phyloP scores from a whole-genome alignment of 2,329 filamentous ascomycete species.

The Cordyceps sp. region DNA sequence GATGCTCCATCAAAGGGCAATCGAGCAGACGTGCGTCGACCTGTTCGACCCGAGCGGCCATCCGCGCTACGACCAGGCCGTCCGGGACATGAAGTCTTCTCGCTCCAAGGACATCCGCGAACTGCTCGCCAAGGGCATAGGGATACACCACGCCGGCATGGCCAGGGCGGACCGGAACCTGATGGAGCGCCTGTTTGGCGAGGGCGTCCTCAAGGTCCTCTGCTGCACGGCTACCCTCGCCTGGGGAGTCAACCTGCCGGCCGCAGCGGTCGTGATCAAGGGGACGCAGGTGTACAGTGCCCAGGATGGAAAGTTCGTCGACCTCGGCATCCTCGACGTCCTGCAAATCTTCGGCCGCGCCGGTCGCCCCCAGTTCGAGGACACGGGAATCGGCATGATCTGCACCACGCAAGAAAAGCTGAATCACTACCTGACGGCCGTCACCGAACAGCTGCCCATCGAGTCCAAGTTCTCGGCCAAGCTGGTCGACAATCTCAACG shows the following conservation, averaged over 20 bases:
- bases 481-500: constrained; percentile 91
- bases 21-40: constrained; percentile 62
- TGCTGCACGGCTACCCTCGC: constrained; percentile 96
- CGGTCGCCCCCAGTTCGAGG: constrained; percentile 92
- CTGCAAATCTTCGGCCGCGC: constrained; percentile 97
- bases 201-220: constrained; percentile 89
- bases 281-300: constrained; percentile 96
- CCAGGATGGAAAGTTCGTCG: constrained; percentile 97
- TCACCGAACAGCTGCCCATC: constrained; percentile 92
- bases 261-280: constrained; percentile 97
- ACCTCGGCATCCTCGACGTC: constrained; percentile 91
- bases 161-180: constrained; percentile 83
- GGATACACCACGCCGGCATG: constrained; percentile 95
- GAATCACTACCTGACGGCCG: constrained; percentile 75
- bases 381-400: constrained; percentile 95
- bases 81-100: constrained; percentile 71
- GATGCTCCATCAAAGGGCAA: constrained; percentile 71
- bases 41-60: constrained; percentile 71
- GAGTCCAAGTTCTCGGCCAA: constrained; percentile 93
- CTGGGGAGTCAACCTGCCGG: constrained; percentile 96
- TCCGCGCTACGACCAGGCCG: constrained; percentile 62
- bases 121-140: constrained; percentile 76
- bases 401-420: constrained; percentile 93
- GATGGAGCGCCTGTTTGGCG: constrained; percentile 81
- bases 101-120: constrained; percentile 80